These are phyloP conservation scores for Neopestalotiopsis clavispora DNA, from an alignment of 2,329 filamentous ascomycete species.

Conservation along the genomic window DNA sequence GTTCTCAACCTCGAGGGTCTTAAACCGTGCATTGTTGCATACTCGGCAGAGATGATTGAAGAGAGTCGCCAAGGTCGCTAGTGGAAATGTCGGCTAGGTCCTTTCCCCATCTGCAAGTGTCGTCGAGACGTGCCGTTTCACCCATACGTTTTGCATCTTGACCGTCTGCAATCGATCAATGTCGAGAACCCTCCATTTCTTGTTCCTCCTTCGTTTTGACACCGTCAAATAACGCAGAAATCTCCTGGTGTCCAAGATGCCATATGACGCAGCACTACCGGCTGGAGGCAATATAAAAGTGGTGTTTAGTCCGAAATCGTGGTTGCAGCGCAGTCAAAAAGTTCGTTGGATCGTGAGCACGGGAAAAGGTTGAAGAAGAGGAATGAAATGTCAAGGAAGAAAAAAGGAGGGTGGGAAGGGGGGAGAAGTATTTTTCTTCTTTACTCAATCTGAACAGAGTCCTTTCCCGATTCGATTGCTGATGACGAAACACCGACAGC, in stretches of 20 bases:
- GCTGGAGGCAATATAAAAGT: no score
- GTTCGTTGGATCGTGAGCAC: not conserved
- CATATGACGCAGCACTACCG: no score
- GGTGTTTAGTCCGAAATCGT: no score
- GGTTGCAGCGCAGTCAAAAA: not conserved
- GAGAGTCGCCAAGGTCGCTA: not conserved
- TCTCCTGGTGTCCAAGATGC: no score
- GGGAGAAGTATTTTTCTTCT: not conserved
- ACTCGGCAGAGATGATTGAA: not conserved
- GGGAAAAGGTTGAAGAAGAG: not conserved
- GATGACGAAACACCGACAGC: slow-evolving; percentile 11
- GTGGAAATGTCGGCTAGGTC: not conserved
- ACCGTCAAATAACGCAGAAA: no score
- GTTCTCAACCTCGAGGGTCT: no score
- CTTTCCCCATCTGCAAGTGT: not conserved
- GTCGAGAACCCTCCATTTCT: not conserved
- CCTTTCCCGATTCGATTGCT: not conserved
- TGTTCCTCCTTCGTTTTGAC: no score
- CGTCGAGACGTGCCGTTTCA: not conserved
- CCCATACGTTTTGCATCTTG: not conserved
- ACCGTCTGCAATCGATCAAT: not conserved
- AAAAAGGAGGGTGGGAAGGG: slow-evolving; percentile 2
- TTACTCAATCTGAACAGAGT: not conserved
- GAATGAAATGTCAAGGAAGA: not conserved
- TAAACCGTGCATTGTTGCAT: no score